Percentiles rank a stretch among this genome's conserved stretches.
Evolutionary conservation across 2,329 filamentous ascomycete species (phyloP).

Genomic region (Talaromyces sp.): DNA sequence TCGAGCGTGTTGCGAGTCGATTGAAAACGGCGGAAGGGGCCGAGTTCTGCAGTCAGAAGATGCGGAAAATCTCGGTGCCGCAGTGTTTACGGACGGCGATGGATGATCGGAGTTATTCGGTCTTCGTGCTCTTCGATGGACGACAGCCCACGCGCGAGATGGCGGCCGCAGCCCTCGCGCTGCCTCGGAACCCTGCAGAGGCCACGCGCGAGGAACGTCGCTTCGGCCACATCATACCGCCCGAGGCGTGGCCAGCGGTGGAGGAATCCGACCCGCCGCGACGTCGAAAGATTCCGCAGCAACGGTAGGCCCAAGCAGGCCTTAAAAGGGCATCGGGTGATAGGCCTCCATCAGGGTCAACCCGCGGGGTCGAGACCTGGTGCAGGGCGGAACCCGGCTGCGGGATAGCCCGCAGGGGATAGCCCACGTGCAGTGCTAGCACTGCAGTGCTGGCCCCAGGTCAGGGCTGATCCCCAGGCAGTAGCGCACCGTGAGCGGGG

Average conservation of each 20-base stretch:
- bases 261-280: background rate
- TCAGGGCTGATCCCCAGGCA: background rate
- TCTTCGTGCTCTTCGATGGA: background rate
- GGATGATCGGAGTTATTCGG: background rate
- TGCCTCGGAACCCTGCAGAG: background rate
- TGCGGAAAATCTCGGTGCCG: background rate
- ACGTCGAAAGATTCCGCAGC: background rate
- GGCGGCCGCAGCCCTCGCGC: background rate
- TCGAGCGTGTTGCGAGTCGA: background rate
- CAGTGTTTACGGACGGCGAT: background rate
- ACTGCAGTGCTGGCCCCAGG: background rate
- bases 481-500: background rate
- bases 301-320: background rate
- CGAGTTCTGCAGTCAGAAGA: background rate
- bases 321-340: background rate
- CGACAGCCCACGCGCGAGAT: background rate
- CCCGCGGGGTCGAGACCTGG: background rate
- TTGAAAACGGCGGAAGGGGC: background rate
- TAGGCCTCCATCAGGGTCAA: background rate
- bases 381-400: background rate
- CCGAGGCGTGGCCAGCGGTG: background rate
- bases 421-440: background rate
- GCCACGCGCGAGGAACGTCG: background rate
- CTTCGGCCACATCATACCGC: background rate
- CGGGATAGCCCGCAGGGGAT: background rate